Conservation (phyloP, 306 rosid species). For the Fragaria nilgerrensis region DNA sequence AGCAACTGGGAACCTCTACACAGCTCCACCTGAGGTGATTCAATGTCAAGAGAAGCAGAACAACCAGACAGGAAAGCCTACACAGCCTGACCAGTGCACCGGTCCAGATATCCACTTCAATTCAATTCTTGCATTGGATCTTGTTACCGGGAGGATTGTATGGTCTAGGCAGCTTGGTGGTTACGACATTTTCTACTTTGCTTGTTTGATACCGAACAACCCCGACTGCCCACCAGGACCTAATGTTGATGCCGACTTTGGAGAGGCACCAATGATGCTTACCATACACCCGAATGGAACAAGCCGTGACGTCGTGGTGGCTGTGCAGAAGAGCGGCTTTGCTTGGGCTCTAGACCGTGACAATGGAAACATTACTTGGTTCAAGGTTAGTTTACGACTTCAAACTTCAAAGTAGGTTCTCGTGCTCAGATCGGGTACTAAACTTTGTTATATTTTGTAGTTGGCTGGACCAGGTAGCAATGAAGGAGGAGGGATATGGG, state of each 20-base stretch:
- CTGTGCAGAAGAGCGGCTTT: conserved; percentile 43
- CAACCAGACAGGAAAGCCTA: conserved; percentile 28
- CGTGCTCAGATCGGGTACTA: neutral
- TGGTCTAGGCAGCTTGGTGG: conserved; percentile 38
- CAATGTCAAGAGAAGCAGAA: conserved; percentile 38
- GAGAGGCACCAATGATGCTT: conserved; percentile 42
- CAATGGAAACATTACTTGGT: conserved; percentile 36
- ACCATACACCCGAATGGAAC: conserved; percentile 15
- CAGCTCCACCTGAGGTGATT: conserved; percentile 33
- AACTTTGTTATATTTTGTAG: conserved; percentile 10
- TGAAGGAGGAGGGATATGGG: conserved; percentile 44
- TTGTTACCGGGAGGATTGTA: conserved; percentile 23
- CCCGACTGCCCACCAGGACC: conserved; percentile 50
- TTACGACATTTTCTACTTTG: conserved; percentile 36
- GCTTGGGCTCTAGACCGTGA: conserved; percentile 44
- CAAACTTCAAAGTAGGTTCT: too few species aligned
- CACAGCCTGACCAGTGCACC: conserved; percentile 36
- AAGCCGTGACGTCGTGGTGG: conserved; percentile 31
- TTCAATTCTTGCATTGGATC: conserved; percentile 38
- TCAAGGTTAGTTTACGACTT: conserved; percentile 22
- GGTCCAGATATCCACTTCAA: conserved; percentile 38
- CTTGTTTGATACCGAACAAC: conserved; percentile 38
- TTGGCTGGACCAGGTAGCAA: conserved; percentile 35
- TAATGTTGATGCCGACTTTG: conserved; percentile 38
- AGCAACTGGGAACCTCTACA: conserved; percentile 44